phyloP scores from a whole-genome alignment of 176 grass and related monocot species.

The Tillandsia leiboldiana region DNA sequence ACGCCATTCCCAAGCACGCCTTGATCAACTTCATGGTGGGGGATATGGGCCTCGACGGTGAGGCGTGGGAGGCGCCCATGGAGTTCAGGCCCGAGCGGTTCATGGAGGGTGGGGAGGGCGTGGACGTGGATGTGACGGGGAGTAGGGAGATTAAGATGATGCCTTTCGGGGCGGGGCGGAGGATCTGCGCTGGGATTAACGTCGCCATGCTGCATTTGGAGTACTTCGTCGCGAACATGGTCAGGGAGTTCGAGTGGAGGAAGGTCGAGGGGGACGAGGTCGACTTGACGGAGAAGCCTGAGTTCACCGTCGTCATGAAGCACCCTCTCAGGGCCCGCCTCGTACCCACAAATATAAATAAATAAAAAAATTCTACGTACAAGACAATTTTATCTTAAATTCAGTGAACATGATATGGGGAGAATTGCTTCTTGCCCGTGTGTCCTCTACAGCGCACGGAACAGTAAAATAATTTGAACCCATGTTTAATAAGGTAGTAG shows the following conservation, averaged over 20 bases:
- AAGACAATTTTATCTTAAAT: too few relatives aligned
- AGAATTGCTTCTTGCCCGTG: too few relatives aligned
- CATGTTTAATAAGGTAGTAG: too few relatives aligned
- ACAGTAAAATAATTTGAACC: too few relatives aligned
- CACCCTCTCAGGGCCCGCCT: slow-evolving; percentile 36
- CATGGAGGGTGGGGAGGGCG: slow-evolving; percentile 38
- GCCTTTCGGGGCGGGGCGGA: slow-evolving; percentile 58
- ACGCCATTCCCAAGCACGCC: slow-evolving; percentile 44
- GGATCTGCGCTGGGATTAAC: slow-evolving; percentile 42
- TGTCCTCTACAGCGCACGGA: too few relatives aligned
- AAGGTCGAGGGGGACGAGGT: slow-evolving; percentile 43
- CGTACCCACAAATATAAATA: slow-evolving; percentile 15
- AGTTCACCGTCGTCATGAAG: slow-evolving; percentile 63
- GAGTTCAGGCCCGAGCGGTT: slow-evolving; percentile 56
- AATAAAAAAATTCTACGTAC: too few relatives aligned
- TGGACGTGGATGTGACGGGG: slow-evolving; percentile 50
- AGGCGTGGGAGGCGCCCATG: slow-evolving; percentile 31
- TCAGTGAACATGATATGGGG: too few relatives aligned
- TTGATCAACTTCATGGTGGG: slow-evolving; percentile 55
- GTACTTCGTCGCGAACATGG: slow-evolving; percentile 63
- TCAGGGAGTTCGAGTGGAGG: slow-evolving; percentile 51
- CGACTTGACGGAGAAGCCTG: slow-evolving; percentile 46
- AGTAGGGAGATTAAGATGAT: slow-evolving; percentile 63
- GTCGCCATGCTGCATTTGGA: slow-evolving; percentile 58
- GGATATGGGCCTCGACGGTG: slow-evolving; percentile 39